Percentiles rank a stretch among this genome's conserved stretches.
Evolutionary conservation across 164 flowering plant genomes (phyloP).

Genomic region (Platanus orientalis): DNA sequence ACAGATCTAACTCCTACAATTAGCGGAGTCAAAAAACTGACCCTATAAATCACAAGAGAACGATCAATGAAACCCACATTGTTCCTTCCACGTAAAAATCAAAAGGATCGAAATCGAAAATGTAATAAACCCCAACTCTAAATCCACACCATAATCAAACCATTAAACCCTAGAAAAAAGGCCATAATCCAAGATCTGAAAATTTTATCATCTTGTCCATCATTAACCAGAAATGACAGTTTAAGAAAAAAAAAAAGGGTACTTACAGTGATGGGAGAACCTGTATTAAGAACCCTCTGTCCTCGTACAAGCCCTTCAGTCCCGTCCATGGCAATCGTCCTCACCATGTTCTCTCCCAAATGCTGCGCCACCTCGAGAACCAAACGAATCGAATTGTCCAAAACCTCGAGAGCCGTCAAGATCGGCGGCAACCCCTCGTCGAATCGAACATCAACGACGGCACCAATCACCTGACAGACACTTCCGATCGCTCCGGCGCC

Average conservation of each 20-base stretch:
- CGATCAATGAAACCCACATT: background rate
- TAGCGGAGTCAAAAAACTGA: background rate
- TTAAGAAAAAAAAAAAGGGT: background rate
- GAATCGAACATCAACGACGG: constrained; percentile 39
- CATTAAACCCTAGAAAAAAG: background rate
- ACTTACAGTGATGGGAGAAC: constrained; percentile 48
- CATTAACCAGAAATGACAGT: background rate
- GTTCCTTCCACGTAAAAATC: background rate
- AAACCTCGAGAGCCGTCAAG: constrained; percentile 34
- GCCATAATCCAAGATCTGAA: background rate
- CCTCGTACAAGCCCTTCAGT: constrained; percentile 53
- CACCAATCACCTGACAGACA: constrained; percentile 43
- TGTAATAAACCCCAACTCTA: background rate
- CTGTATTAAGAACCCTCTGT: constrained; percentile 45
- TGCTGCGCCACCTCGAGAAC: constrained; percentile 51
- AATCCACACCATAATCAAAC: background rate
- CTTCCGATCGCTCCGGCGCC: constrained; percentile 33
- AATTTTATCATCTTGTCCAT: background rate
- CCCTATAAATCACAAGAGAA: background rate
- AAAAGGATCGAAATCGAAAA: background rate
- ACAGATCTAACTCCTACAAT: background rate
- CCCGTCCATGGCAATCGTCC: constrained; percentile 50
- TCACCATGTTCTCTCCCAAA: constrained; percentile 41
- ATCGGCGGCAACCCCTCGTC: constrained; percentile 32
- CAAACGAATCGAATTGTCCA: constrained; percentile 27